Conservation (phyloP, 306 rosid genomes). For the Inga laurina region DNA sequence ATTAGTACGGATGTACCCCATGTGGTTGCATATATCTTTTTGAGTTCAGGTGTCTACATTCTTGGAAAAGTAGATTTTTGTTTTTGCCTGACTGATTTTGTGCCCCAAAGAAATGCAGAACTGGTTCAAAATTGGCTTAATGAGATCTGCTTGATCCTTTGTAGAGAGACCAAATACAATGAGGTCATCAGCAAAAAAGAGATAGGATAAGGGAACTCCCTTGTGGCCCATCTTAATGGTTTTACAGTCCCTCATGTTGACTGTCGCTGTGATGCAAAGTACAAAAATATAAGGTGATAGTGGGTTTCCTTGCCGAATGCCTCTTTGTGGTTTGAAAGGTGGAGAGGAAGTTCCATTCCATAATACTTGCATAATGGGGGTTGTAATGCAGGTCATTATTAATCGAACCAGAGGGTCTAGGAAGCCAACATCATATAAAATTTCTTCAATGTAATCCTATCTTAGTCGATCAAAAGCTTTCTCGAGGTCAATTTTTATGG, state of each 20-base stretch:
- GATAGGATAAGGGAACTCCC: background rate
- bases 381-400: background rate
- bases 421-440: background rate
- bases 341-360: background rate
- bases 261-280: accelerated
- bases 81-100: too few species aligned
- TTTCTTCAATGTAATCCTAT: background rate
- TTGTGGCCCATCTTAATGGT: background rate
- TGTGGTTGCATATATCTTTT: too few species aligned
- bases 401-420: accelerated
- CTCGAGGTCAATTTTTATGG: background rate
- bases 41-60: too few species aligned
- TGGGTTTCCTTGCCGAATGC: background rate
- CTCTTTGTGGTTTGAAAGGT: background rate
- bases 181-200: background rate
- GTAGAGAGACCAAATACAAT: background rate
- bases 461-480: background rate
- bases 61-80: too few species aligned
- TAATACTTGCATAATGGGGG: background rate
- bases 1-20: too few species aligned
- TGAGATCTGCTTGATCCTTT: too few species aligned
- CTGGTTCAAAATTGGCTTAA: too few species aligned
- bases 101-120: too few species aligned
- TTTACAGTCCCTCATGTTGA: background rate
- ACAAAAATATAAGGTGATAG: background rate